These are phyloP conservation scores for Cercis canadensis DNA, from an alignment of 306 rosid genomes.

Conservation along the genomic window DNA sequence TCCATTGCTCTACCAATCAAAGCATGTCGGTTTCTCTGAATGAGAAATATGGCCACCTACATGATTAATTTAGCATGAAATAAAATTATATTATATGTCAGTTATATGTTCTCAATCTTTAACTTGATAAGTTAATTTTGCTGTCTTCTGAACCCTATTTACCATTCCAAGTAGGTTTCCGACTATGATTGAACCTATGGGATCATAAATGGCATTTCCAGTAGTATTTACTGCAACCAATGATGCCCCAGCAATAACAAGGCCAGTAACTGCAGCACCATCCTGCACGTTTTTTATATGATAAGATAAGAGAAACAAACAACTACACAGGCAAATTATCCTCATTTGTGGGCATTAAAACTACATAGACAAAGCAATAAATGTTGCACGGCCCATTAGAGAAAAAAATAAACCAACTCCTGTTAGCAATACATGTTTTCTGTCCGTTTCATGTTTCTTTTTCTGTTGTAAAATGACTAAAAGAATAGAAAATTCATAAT, in stretches of 20 bases:
- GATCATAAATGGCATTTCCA: conserved; percentile 95
- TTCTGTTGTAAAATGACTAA: conserved; percentile 21
- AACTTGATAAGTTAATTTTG: conserved; percentile 16
- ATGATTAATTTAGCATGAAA: conserved; percentile 34
- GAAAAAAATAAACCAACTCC: conserved; percentile 22
- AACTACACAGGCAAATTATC: conserved; percentile 14
- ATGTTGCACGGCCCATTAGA: conserved; percentile 25
- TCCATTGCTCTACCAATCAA: conserved; percentile 99
- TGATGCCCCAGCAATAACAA: conserved; percentile 90
- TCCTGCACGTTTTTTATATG: conserved; percentile 70
- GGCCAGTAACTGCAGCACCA: conserved; percentile 97
- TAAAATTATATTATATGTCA: conserved; percentile 27
- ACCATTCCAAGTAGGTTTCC: conserved; percentile 99
- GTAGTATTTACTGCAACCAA: conserved; percentile 80
- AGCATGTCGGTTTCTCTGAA: conserved; percentile 98
- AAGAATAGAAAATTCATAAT: not conserved
- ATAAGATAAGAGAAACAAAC: conserved; percentile 16
- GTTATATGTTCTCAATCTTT: conserved; percentile 11
- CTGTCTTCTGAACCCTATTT: conserved; percentile 42
- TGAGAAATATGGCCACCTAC: conserved; percentile 98
- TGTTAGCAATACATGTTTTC: conserved; percentile 14
- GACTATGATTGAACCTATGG: conserved; percentile 88
- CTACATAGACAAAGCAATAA: conserved; percentile 25
- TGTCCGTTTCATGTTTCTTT: not conserved
- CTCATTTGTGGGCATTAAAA: not conserved